Base-by-base conservation (phyloP, 2,329 filamentous ascomycete genomes). In the Scedosporium apiospermum region DNA sequence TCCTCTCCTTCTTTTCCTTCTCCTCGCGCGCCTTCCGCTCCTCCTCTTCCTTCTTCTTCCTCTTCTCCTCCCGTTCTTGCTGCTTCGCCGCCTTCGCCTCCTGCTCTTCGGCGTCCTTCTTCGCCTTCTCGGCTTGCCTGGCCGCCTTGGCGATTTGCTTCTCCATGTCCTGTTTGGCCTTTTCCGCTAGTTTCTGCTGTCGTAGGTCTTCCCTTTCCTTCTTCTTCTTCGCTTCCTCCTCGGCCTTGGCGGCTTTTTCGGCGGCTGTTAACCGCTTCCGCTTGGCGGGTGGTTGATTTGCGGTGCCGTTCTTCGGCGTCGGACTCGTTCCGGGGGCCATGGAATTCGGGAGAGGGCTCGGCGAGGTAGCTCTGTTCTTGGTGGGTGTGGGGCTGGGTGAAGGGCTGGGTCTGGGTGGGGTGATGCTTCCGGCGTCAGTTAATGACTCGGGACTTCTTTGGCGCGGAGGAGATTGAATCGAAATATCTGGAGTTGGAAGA, bases 11-110 rank as follows among this genome's bases (percentile, higher is more conserved):
- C 66, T 77, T 83, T 26, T 79, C 77, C 67, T 80, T 78, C 57
- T 77, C 76, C 42, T 77, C 73, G 64, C 75, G 71, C 1, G 71
- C 58, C 58, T 71, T 72, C 53, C 74, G 68, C 55, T 75, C 68
- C 61, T 80, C 79, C 51, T 82, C 80, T 49, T 83, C 81, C 68
- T 80, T 81, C 66, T 81, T 78, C 34, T 74, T 74, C 67, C 75
- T 78, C 69, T 81, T 82, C 64, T 76, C 76, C 14, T 76, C 75
- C 10, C 73, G 74, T 65, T 80, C 77, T 57, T 76, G 73, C 51
- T 70, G 69, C 63, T 72, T 74, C 46, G 75, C 72, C 0, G 74
- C 76, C 65, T 73, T 74, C 6, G 69, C 63, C 60, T 71, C 68
- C 21, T 75, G 74, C 62, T 80, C 77, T 59, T 77, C 74, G 63